Percentiles rank a stretch among this genome's conserved stretches.
phyloP scores from a whole-genome alignment of 495 filamentous ascomycete genomes.

The Hypoxylon fuscum region DNA sequence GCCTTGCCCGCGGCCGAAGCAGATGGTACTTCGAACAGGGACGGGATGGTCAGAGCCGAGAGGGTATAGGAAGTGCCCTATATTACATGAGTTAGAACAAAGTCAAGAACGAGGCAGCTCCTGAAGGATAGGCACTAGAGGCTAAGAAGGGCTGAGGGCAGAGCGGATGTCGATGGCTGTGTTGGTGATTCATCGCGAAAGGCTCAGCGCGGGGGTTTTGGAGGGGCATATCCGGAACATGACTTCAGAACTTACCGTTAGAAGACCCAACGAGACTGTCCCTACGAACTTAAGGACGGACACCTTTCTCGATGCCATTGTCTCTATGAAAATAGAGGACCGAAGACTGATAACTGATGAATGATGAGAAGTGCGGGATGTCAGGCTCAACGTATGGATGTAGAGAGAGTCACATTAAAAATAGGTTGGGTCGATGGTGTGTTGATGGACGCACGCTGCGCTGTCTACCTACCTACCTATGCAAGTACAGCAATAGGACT shows the following conservation, averaged over 20 bases:
- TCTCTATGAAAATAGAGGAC: slow-evolving; percentile 34
- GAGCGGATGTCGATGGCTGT: slow-evolving; percentile 4
- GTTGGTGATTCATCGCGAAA: slow-evolving; percentile 16
- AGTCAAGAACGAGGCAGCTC: neutral
- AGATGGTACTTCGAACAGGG: slow-evolving; percentile 79
- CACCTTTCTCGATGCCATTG: slow-evolving; percentile 74
- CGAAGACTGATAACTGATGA: slow-evolving; percentile 8
- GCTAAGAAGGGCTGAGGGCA: too few relatives aligned
- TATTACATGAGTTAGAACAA: neutral
- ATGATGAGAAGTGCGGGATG: slow-evolving; percentile 6
- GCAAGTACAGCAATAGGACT: slow-evolving; percentile 3
- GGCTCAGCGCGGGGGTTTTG: slow-evolving; percentile 21
- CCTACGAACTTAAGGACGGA: slow-evolving; percentile 88
- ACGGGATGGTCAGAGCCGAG: slow-evolving; percentile 74
- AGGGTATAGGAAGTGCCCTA: slow-evolving; percentile 88
- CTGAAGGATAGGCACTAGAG: too few relatives aligned
- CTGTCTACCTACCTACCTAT: slow-evolving; percentile 9
- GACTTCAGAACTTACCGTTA: slow-evolving; percentile 71
- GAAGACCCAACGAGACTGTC: slow-evolving; percentile 82
- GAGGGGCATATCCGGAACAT: slow-evolving; percentile 37
- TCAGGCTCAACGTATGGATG: neutral
- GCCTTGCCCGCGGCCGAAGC: slow-evolving; percentile 70
- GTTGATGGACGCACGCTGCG: neutral
- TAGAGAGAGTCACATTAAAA: slow-evolving; percentile 14
- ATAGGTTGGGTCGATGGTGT: slow-evolving; percentile 5